Percentiles rank a stretch among this genome's conserved stretches.
phyloP scores from a whole-genome alignment of 2,329 filamentous ascomycete species.

The Camillea tinctor region DNA sequence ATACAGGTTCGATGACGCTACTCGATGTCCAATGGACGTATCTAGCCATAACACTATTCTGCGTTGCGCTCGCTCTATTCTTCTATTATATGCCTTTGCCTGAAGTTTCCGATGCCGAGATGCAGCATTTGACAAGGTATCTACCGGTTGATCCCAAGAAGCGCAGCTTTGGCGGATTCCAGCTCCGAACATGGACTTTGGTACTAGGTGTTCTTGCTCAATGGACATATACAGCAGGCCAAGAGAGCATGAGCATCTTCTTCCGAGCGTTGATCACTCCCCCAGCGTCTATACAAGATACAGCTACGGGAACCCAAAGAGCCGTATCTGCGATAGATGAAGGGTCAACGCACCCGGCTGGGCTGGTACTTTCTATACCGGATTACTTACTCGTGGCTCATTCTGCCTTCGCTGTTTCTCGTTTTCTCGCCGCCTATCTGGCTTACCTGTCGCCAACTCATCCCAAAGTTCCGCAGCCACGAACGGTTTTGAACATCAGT shows the following conservation, averaged over 20 bases:
- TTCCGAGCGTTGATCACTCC: slow-evolving; percentile 51
- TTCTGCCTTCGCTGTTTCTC: slow-evolving; percentile 68
- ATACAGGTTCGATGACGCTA: slow-evolving; percentile 48
- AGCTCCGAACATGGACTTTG: slow-evolving; percentile 57
- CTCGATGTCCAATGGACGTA: slow-evolving; percentile 84
- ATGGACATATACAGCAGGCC: slow-evolving; percentile 75
- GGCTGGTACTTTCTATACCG: slow-evolving; percentile 53
- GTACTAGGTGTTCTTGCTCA: slow-evolving; percentile 73
- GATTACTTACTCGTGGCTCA: slow-evolving; percentile 73
- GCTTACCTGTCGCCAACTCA: slow-evolving; percentile 56
- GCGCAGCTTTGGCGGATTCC: slow-evolving; percentile 47
- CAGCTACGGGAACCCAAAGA: slow-evolving; percentile 20
- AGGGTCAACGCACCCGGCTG: slow-evolving; percentile 38
- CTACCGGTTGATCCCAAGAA: slow-evolving; percentile 52
- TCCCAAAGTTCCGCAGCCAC: slow-evolving; percentile 59
- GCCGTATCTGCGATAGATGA: slow-evolving; percentile 39
- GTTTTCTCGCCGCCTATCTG: slow-evolving; percentile 65
- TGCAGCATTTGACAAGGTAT: slow-evolving; percentile 46
- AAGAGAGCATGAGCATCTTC: slow-evolving; percentile 64
- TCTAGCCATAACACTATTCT: slow-evolving; percentile 74
- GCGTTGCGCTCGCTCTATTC: slow-evolving; percentile 66
- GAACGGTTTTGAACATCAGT: slow-evolving; percentile 66
- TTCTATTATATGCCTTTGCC: slow-evolving; percentile 68
- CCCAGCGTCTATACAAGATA: slow-evolving; percentile 24
- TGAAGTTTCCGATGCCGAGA: slow-evolving; percentile 56